phyloP scores from a whole-genome alignment of 768 basidiomycete genomes.

The Mycena capillaripes region DNA sequence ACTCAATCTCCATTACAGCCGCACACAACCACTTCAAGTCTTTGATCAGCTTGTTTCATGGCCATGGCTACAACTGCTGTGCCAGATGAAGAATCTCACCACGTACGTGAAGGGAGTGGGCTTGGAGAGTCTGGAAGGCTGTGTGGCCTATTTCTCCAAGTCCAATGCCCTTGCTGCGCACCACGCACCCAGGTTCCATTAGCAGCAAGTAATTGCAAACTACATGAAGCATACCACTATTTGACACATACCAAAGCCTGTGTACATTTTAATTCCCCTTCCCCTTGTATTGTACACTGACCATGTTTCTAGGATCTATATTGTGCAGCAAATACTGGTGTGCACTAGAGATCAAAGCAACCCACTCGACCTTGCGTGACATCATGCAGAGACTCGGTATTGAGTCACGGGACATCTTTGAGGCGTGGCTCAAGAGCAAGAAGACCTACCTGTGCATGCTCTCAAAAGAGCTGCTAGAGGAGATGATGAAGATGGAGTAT shows the following conservation, averaged over 20 bases:
- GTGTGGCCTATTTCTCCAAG: not conserved
- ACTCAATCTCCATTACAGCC: too few species aligned
- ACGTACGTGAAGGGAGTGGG: too few species aligned
- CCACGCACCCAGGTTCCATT: not conserved
- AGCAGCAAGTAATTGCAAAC: not conserved
- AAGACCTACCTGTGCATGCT: not conserved
- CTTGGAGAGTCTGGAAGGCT: not conserved
- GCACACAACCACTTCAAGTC: not conserved
- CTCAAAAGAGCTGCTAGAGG: not conserved
- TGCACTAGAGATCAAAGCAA: not conserved
- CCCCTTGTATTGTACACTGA: not conserved
- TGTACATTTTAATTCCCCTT: not conserved
- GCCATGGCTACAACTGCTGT: not conserved
- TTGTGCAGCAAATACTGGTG: not conserved
- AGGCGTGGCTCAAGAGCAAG: not conserved
- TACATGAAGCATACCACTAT: not conserved
- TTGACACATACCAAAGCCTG: not conserved
- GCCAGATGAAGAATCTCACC: too few species aligned
- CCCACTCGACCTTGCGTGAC: not conserved
- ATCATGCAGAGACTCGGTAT: not conserved
- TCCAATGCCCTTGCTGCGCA: not conserved
- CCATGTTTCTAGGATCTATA: not conserved
- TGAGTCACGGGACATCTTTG: not conserved
- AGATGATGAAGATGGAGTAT: slow-evolving; percentile 1
- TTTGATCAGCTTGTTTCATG: not conserved